Evolutionary conservation across 805 yeast species (phyloP).

Genomic region (Kluyveromyces starmeri): DNA sequence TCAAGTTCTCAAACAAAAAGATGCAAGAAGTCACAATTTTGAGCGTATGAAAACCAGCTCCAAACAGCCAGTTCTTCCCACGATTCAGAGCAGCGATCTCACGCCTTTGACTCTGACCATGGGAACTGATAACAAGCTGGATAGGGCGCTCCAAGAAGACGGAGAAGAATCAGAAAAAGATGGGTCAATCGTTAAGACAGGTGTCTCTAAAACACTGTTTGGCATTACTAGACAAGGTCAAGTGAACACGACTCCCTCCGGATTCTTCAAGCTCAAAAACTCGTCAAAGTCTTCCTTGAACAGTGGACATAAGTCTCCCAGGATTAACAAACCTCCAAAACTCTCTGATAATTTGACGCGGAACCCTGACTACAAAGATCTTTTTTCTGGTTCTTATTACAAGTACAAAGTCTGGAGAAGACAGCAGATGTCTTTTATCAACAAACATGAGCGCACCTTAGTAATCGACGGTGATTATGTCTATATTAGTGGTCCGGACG

Average conservation of each 20-base stretch:
- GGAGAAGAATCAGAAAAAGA: slow-evolving; percentile 4
- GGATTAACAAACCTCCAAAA: slow-evolving; percentile 11
- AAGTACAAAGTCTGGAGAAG: slow-evolving; percentile 85
- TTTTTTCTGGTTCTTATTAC: slow-evolving; percentile 51
- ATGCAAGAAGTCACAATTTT: slow-evolving; percentile 31
- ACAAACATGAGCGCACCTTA: slow-evolving; percentile 67
- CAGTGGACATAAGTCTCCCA: slow-evolving; percentile 9
- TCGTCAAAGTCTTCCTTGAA: slow-evolving; percentile 27
- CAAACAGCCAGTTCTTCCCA: slow-evolving; percentile 25
- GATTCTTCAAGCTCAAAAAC: slow-evolving; percentile 30
- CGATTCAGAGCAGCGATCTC: slow-evolving; percentile 28
- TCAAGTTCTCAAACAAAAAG: slow-evolving; percentile 36
- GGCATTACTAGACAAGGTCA: slow-evolving; percentile 13
- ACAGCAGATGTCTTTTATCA: slow-evolving; percentile 72
- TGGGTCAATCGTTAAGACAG: slow-evolving; percentile 7
- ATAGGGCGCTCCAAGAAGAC: not conserved
- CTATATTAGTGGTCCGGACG: slow-evolving; percentile 72
- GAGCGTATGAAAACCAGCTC: slow-evolving; percentile 24
- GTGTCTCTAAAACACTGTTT: slow-evolving; percentile 17
- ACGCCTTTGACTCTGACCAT: slow-evolving; percentile 28
- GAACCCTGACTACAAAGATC: slow-evolving; percentile 21
- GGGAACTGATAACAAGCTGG: slow-evolving; percentile 10
- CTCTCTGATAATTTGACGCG: slow-evolving; percentile 14
- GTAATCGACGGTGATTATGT: slow-evolving; percentile 93
- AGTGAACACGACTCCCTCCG: slow-evolving; percentile 5